Evolutionary conservation across 23 red algal species (phyloP).

Genomic region (Gracilaria gracilis): DNA sequence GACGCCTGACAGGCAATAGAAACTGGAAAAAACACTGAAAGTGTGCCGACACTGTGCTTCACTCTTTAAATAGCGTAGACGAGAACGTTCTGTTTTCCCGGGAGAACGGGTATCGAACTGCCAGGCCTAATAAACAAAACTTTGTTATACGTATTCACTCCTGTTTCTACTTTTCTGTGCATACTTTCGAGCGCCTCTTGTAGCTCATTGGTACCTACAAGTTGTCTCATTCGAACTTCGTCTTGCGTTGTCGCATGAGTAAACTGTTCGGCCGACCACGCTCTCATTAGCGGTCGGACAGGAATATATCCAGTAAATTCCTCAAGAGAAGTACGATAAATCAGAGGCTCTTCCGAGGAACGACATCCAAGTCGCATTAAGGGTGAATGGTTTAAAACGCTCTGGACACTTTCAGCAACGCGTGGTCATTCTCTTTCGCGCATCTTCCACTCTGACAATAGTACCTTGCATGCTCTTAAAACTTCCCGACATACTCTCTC

Average conservation of each 20-base stretch:
- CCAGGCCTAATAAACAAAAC: too few relatives aligned
- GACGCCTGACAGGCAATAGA: too few relatives aligned
- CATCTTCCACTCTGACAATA: slow-evolving; percentile 47
- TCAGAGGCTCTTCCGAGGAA: too few relatives aligned
- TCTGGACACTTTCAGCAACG: not conserved
- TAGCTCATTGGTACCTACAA: not conserved
- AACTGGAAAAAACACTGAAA: too few relatives aligned
- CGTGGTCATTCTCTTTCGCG: not conserved
- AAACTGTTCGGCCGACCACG: not conserved
- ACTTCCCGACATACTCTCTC: slow-evolving; percentile 32
- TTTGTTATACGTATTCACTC: too few relatives aligned
- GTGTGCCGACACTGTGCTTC: too few relatives aligned
- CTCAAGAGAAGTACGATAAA: not conserved
- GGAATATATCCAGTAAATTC: not conserved
- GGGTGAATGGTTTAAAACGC: not conserved
- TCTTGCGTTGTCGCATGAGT: not conserved
- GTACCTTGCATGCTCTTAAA: not conserved
- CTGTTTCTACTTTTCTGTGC: slow-evolving; percentile 39
- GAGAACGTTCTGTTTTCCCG: too few relatives aligned
- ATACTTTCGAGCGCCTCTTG: not conserved
- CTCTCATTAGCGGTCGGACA: not conserved
- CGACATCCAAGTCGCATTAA: not conserved
- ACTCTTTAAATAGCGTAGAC: too few relatives aligned
- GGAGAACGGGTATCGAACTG: too few relatives aligned
- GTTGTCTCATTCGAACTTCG: not conserved